Conservation (phyloP, 192 early-diverging fungal genomes). For the Gonapodya sp. region DNA sequence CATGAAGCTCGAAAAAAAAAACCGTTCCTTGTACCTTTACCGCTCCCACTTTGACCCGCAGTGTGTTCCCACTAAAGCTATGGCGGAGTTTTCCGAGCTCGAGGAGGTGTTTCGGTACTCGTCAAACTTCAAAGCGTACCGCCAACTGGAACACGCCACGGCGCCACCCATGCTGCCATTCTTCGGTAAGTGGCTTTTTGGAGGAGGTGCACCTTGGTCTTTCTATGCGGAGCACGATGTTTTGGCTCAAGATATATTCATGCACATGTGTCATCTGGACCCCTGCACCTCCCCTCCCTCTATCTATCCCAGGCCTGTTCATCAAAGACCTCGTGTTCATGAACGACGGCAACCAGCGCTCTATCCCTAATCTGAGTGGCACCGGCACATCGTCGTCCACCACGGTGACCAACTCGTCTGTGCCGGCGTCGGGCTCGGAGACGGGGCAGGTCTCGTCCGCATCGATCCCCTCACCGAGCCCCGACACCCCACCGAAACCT, state of each 20-base stretch:
- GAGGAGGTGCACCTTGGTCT: background rate
- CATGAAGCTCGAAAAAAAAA: too few species aligned
- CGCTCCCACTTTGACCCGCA: background rate
- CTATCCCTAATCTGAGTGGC: background rate
- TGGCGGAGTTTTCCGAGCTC: constrained; percentile 18
- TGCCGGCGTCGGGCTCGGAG: too few species aligned
- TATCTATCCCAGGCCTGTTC: constrained; percentile 16
- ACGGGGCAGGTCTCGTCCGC: too few species aligned
- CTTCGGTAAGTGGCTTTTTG: constrained; percentile 9
- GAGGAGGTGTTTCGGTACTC: constrained; percentile 21
- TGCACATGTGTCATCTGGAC: too few species aligned
- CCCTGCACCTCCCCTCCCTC: too few species aligned
- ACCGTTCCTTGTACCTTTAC: background rate
- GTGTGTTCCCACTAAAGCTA: constrained; percentile 15
- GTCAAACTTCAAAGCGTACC: constrained; percentile 25
- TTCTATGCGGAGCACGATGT: background rate
- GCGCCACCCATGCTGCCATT: constrained; percentile 26
- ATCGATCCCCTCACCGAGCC: background rate
- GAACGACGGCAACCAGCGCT: constrained; percentile 25
- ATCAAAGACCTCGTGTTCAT: constrained; percentile 30
- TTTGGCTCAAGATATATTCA: too few species aligned
- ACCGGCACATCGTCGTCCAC: background rate
- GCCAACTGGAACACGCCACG: constrained; percentile 21
- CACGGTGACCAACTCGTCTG: too few species aligned
- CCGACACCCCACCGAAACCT: background rate